Conservation (phyloP, 2,329 filamentous ascomycete genomes). For the Cordyceps javanica region DNA sequence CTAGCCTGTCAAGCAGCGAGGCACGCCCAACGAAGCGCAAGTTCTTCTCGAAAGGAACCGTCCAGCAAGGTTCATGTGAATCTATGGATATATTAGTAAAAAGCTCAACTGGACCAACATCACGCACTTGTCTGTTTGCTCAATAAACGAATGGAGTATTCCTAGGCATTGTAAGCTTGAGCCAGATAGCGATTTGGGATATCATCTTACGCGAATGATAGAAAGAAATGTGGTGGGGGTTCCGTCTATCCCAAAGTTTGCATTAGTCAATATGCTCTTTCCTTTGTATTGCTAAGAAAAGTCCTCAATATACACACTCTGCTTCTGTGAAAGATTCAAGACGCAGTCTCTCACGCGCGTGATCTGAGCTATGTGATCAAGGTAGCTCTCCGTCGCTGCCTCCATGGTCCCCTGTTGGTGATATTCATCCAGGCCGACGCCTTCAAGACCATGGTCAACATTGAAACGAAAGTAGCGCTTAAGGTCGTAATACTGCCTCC, state of each 20-base stretch:
- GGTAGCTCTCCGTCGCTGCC: not conserved
- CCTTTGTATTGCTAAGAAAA: not conserved
- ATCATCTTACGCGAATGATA: not conserved
- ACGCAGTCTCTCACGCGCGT: not conserved
- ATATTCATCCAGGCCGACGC: not conserved
- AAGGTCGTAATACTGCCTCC: not conserved
- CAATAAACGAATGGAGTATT: not conserved
- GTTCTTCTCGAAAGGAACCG: too few relatives aligned
- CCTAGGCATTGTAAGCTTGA: not conserved
- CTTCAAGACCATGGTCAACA: not conserved
- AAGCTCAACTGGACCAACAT: not conserved
- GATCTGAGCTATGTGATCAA: not conserved
- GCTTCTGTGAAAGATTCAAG: not conserved
- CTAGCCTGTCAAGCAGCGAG: too few relatives aligned
- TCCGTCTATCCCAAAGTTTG: not conserved
- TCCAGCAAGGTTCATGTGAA: too few relatives aligned
- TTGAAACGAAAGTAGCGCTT: conserved; percentile 4
- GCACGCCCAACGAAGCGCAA: too few relatives aligned
- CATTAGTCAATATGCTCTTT: not conserved
- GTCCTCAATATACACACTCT: not conserved
- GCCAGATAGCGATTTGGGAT: not conserved
- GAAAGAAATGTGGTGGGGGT: not conserved
- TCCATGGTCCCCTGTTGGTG: not conserved
- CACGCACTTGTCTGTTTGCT: not conserved
- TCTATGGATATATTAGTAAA: too few relatives aligned